phyloP scores from a whole-genome alignment of 169 alveolate species.

The Perkinsus olseni region DNA sequence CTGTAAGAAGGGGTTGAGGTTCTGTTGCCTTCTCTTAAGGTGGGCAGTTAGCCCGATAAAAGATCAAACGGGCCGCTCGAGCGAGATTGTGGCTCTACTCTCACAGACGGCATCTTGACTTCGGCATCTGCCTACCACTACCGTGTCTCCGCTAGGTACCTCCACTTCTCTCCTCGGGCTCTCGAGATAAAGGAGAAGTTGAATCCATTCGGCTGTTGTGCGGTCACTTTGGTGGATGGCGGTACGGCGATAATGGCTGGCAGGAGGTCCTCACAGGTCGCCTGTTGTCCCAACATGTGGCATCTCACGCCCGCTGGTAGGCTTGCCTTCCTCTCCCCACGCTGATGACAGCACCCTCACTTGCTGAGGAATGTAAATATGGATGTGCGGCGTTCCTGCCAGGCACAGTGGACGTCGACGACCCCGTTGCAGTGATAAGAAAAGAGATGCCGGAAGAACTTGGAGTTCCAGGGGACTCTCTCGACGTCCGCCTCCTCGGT shows the following conservation, averaged over 20 bases:
- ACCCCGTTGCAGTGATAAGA: not conserved
- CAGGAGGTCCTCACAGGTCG: not conserved
- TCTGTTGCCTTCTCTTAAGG: too few relatives aligned
- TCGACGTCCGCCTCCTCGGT: not conserved
- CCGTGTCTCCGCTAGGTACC: not conserved
- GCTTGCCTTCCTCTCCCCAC: too few relatives aligned
- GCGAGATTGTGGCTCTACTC: too few relatives aligned
- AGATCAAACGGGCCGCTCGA: too few relatives aligned
- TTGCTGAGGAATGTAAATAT: too few relatives aligned
- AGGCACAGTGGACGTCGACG: not conserved
- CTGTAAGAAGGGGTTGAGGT: too few relatives aligned
- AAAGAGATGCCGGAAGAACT: not conserved
- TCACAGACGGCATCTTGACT: not conserved
- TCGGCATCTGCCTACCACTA: not conserved
- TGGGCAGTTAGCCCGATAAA: too few relatives aligned
- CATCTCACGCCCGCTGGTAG: not conserved
- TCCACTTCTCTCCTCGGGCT: not conserved
- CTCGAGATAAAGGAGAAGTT: not conserved
- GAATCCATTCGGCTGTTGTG: not conserved
- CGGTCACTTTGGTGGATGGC: not conserved
- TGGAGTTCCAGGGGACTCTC: not conserved
- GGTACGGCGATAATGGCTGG: not conserved
- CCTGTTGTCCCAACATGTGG: not conserved
- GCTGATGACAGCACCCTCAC: too few relatives aligned
- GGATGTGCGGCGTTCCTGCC: too few relatives aligned